Evolutionary conservation across 371 early-diverging fungal species (phyloP), one percentile per base, ranked within the genome.

Genomic region (Parasitella parasitica): DNA sequence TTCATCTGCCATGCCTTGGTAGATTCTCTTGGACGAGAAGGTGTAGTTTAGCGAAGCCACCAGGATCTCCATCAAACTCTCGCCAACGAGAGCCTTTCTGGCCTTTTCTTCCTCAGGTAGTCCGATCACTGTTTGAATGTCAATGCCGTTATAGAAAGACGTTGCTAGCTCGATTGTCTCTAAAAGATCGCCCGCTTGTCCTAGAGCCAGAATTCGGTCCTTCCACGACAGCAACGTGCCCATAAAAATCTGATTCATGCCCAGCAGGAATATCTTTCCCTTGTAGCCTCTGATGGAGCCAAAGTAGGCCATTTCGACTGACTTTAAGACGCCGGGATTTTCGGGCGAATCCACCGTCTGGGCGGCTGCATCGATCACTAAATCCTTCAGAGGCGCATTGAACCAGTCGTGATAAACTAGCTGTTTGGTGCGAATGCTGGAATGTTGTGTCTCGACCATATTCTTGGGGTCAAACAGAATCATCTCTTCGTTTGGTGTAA

Each of bases 221-320:
- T 78, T 83, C 94, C 94, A 94, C 11, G 88, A 83, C 22, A 92
- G 59, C 11, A 90, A 71, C 1, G 86, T 87, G 4, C 87, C 92
- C 16, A 89, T 76, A 60, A 76, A 85, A 5, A 92, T 58, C 39
- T 86, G 83, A 15, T 84, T 66, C 34, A 84, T 76, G 9, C 91
- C 89, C 70, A 91, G 62, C 24, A 90, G 63, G 67, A 89, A 89
- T 15, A 90, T 55, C 39, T 85, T 81, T 35, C 89, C 89, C 64
- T 88, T 91, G 64, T 90, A 88, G 0, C 83, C 75, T 26, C 83
- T 76, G 48, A 91, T 71, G 22, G 89, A 90, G 53, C 79, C 85
- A 56, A 83, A 85, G 66, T 89, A 91, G 15, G 90, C 86, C 88
- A 89, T 83, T 59, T 91, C 89, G 2, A 86, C 76, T 0, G 64